phyloP scores from a whole-genome alignment of 495 filamentous ascomycete genomes.

The Neurospora sp. region DNA sequence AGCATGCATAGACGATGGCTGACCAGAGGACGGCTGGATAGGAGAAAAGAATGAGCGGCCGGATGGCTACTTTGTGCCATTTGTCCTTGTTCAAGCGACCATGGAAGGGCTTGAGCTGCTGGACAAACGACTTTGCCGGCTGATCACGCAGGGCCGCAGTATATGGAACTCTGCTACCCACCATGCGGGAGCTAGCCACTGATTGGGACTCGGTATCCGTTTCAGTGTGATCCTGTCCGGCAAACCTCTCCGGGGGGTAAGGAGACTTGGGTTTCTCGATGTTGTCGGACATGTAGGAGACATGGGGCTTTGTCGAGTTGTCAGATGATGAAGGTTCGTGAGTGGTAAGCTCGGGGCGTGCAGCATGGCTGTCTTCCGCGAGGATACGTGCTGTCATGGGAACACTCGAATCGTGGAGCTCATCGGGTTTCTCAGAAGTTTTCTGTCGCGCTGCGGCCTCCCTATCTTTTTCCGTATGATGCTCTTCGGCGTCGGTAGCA shows the following conservation, averaged over 20 bases:
- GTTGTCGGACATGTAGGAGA: neutral
- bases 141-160: constrained; percentile 48
- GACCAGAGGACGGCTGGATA: constrained; percentile 93
- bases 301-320: neutral
- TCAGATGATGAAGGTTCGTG: neutral
- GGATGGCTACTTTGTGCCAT: constrained; percentile 64
- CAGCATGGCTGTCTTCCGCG: neutral
- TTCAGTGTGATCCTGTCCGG: constrained; percentile 8
- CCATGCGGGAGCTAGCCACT: constrained; percentile 13
- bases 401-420: neutral
- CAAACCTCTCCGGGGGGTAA: neutral
- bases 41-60: constrained; percentile 76
- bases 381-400: neutral
- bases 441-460: neutral
- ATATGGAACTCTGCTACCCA: constrained; percentile 36
- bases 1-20: constrained; percentile 73
- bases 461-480: neutral
- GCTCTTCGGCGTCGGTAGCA: constrained; percentile 16
- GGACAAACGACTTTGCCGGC: constrained; percentile 56
- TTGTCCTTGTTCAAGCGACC: constrained; percentile 68
- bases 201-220: constrained; percentile 29
- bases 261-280: neutral
- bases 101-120: constrained; percentile 63
- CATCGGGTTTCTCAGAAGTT: neutral
- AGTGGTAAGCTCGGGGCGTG: neutral